phyloP scores from a whole-genome alignment of 257 asterid species.

The Gentiana dahurica region DNA sequence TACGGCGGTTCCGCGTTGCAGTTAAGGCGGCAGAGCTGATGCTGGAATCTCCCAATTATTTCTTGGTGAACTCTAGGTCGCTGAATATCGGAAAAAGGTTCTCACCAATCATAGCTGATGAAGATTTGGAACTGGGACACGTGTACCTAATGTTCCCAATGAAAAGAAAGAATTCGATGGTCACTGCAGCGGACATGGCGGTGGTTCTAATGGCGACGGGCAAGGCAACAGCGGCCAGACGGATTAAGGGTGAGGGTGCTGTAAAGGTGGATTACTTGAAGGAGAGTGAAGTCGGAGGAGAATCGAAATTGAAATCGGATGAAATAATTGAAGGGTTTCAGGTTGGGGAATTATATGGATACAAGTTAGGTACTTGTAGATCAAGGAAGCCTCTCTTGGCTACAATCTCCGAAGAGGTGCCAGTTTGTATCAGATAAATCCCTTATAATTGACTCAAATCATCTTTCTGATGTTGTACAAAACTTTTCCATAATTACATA shows the following conservation, averaged over 20 bases:
- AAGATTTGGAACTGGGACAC: conserved; percentile 37
- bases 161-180: conserved; percentile 38
- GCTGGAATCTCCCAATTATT: conserved; percentile 23
- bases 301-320: conserved; percentile 5
- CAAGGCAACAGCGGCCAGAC: conserved; percentile 27
- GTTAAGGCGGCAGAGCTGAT: conserved; percentile 33
- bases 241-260: conserved; percentile 20
- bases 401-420: conserved; percentile 29
- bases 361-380: conserved; percentile 15
- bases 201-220: conserved; percentile 27
- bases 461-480: too few relatives aligned
- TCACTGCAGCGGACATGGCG: conserved; percentile 34
- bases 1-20: conserved; percentile 19
- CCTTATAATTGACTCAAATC: too few relatives aligned
- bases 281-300: conserved; percentile 6
- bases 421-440: conserved; percentile 16
- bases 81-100: conserved; percentile 32
- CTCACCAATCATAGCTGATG: conserved; percentile 35
- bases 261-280: neutral
- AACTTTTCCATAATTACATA: too few relatives aligned
- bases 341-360: conserved; percentile 8
- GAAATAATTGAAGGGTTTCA: conserved; percentile 15
- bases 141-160: conserved; percentile 43
- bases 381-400: conserved; percentile 32
- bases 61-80: conserved; percentile 26